Conservation (phyloP, 2,329 filamentous ascomycete species). For the Colletotrichum sp. region DNA sequence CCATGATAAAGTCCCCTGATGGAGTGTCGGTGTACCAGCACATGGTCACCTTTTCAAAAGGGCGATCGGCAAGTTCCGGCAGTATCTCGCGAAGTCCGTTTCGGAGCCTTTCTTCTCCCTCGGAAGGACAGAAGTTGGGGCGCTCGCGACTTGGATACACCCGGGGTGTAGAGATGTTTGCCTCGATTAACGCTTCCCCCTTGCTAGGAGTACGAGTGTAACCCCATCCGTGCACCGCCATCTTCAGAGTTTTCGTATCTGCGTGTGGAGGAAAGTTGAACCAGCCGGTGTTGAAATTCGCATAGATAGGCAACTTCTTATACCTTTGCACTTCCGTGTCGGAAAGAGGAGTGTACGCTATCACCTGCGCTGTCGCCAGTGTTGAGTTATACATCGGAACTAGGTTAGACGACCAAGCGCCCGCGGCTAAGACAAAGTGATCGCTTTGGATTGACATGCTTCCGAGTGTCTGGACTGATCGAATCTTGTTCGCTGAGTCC, state of each 20-base stretch:
- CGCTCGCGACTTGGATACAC: slow-evolving; percentile 7
- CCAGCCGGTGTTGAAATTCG: slow-evolving; percentile 58
- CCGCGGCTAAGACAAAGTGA: slow-evolving; percentile 62
- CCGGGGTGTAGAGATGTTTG: background rate
- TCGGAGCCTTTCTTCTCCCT: slow-evolving; percentile 58
- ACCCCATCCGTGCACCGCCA: slow-evolving; percentile 65
- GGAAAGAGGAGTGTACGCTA: slow-evolving; percentile 70
- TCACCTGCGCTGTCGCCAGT: slow-evolving; percentile 67
- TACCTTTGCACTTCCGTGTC: slow-evolving; percentile 60
- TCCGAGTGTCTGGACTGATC: background rate
- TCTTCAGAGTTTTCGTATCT: slow-evolving; percentile 57
- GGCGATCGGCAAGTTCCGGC: slow-evolving; percentile 55
- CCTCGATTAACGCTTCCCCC: background rate
- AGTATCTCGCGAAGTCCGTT: slow-evolving; percentile 58
- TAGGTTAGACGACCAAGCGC: slow-evolving; percentile 64
- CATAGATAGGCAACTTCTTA: slow-evolving; percentile 60
- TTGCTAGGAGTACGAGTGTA: slow-evolving; percentile 41
- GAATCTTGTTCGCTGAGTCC: slow-evolving; percentile 1
- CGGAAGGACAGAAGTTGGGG: slow-evolving; percentile 49
- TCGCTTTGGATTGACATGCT: background rate
- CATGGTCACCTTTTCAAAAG: slow-evolving; percentile 55
- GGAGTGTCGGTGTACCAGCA: slow-evolving; percentile 73
- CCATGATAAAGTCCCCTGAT: slow-evolving; percentile 64
- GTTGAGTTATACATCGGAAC: slow-evolving; percentile 68
- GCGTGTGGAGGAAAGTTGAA: slow-evolving; percentile 58